Evolutionary conservation across 208 protist species (phyloP), one percentile per base, ranked within the genome.

Genomic region (Wallacemonas sp.): DNA sequence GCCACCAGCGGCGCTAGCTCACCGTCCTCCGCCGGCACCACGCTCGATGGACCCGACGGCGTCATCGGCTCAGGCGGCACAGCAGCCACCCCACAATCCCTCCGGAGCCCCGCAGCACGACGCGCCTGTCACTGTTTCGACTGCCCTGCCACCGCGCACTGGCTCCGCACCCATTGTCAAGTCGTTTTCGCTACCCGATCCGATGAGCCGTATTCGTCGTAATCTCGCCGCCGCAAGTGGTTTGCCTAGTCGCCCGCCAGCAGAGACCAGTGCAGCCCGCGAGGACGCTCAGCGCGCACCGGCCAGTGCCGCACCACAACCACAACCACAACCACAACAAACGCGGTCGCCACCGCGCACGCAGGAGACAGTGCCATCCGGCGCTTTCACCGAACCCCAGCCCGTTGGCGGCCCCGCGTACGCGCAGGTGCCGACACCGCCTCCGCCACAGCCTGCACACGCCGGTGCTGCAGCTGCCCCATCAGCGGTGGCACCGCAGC

Each of bases 391-490:
- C n/a, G n/a, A n/a, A n/a, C n/a, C n/a, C n/a, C n/a, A n/a, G n/a
- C n/a, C n/a, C n/a, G n/a, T n/a, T n/a, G n/a, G n/a, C n/a, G n/a
- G n/a, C n/a, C n/a, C n/a, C n/a, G n/a, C n/a, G n/a, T n/a, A n/a
- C n/a, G n/a, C n/a, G n/a, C n/a, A n/a, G n/a, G n/a, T n/a, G n/a
- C n/a, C n/a, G n/a, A n/a, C n/a, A n/a, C n/a, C n/a, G n/a, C n/a
- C n/a, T n/a, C n/a, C n/a, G n/a, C n/a, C n/a, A n/a, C n/a, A n/a
- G n/a, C n/a, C n/a, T n/a, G n/a, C n/a, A n/a, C n/a, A n/a, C n/a
- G n/a, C n/a, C n/a, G n/a, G 32, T 29, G 27, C 64, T 55, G 46
- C 65, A 46, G 22, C 33, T 60, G 63, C 55, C 41, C 34, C 66
- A 65, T 17, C 38, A 17, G 38, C 38, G 38, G 12, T 17, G 48